phyloP scores from a whole-genome alignment of 108 stramenopile species.

The Craspedostauros australis region DNA sequence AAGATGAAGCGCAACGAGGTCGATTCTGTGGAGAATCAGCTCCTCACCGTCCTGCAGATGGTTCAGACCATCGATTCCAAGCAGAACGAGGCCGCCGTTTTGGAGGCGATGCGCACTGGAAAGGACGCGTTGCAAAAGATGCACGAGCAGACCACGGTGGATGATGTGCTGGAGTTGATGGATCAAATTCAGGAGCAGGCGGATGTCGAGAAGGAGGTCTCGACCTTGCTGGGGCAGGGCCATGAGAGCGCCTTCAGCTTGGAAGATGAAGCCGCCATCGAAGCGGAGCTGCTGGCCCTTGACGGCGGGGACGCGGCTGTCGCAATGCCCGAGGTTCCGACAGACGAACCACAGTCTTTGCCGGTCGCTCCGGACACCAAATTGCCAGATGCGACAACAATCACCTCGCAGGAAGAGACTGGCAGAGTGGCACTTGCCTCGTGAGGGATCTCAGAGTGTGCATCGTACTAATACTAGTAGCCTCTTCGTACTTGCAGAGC shows the following conservation, averaged over 20 bases:
- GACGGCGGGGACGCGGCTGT: slow-evolving; percentile 9
- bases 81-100: slow-evolving; percentile 68
- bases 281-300: slow-evolving; percentile 43
- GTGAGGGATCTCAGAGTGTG: not conserved
- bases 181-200: slow-evolving; percentile 79
- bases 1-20: slow-evolving; percentile 75
- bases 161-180: slow-evolving; percentile 89
- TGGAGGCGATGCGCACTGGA: slow-evolving; percentile 65
- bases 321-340: not conserved
- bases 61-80: slow-evolving; percentile 81
- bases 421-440: too few species aligned
- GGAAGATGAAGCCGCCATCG: slow-evolving; percentile 42
- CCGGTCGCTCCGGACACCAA: slow-evolving; percentile 18
- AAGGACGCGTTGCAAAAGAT: slow-evolving; percentile 84
- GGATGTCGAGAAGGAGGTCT: slow-evolving; percentile 77
- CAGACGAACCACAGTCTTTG: slow-evolving; percentile 5
- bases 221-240: slow-evolving; percentile 40
- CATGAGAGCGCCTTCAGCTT: slow-evolving; percentile 18
- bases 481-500: not conserved
- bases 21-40: slow-evolving; percentile 60
- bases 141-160: slow-evolving; percentile 82
- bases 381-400: slow-evolving; percentile 12
- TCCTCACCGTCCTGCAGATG: slow-evolving; percentile 79
- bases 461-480: not conserved
- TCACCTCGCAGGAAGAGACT: too few species aligned